phyloP scores from a whole-genome alignment of 2,329 filamentous ascomycete genomes.

The Rutstroemia sydowiana region DNA sequence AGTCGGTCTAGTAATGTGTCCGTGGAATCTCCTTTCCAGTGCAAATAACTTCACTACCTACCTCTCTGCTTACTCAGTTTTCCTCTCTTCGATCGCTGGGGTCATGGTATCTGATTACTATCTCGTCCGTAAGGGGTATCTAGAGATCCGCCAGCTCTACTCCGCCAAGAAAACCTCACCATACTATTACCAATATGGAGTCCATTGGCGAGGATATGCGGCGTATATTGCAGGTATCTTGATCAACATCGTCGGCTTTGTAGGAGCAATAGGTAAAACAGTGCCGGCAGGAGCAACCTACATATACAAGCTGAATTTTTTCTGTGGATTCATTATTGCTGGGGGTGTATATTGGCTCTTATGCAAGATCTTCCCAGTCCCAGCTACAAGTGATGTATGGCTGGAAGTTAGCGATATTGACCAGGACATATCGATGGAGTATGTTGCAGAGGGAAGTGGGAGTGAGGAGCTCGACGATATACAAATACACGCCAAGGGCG shows the following conservation, averaged over 20 bases:
- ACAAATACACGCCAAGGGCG: neutral
- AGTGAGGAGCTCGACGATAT: slow-evolving; percentile 11
- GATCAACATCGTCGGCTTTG: slow-evolving; percentile 89
- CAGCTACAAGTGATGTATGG: slow-evolving; percentile 69
- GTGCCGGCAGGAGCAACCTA: slow-evolving; percentile 77
- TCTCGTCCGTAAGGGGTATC: slow-evolving; percentile 71
- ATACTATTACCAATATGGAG: slow-evolving; percentile 67
- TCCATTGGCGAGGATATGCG: slow-evolving; percentile 77
- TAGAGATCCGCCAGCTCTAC: slow-evolving; percentile 74
- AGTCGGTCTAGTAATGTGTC: slow-evolving; percentile 78
- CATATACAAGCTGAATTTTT: slow-evolving; percentile 88
- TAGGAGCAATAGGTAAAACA: slow-evolving; percentile 62
- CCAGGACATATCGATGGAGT: slow-evolving; percentile 35
- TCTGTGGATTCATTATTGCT: slow-evolving; percentile 72
- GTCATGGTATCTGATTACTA: slow-evolving; percentile 89
- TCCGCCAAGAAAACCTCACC: slow-evolving; percentile 56
- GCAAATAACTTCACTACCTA: slow-evolving; percentile 87
- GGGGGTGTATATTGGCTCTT: slow-evolving; percentile 60
- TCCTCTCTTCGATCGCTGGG: slow-evolving; percentile 89
- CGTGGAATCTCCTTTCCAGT: slow-evolving; percentile 68
- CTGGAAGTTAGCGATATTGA: slow-evolving; percentile 65
- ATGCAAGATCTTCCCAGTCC: slow-evolving; percentile 62
- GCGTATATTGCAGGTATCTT: slow-evolving; percentile 79
- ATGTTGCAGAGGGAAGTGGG: slow-evolving; percentile 20
- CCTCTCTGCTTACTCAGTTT: slow-evolving; percentile 85